A percentile compares a stretch with the other conserved stretches of the same genome.
Conservation (phyloP, 805 yeast genomes). For the Candida peoriensis region DNA sequence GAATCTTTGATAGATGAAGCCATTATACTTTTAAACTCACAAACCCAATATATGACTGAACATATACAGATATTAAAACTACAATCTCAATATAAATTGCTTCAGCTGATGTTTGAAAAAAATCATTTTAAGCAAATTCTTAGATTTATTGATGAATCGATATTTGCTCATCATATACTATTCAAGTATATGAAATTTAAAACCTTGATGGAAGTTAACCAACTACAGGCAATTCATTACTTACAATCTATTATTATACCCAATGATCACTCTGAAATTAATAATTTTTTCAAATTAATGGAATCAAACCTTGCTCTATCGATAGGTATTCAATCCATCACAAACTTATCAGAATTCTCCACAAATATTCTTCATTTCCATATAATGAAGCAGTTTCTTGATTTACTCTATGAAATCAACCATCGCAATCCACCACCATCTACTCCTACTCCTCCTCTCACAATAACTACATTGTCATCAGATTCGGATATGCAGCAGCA, state of each 20-base stretch:
- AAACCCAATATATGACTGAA: too few relatives aligned
- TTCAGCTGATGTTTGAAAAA: conserved; percentile 2
- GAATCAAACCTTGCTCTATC: conserved; percentile 3
- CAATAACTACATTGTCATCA: too few relatives aligned
- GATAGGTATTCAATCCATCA: conserved; percentile 2
- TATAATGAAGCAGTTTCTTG: conserved; percentile 1
- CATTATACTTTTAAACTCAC: conserved; percentile 1
- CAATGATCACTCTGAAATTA: conserved; percentile 3
- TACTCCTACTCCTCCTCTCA: too few relatives aligned
- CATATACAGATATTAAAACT: too few relatives aligned
- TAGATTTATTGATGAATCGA: conserved; percentile 3
- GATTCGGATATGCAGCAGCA: too few relatives aligned
- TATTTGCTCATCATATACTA: conserved; percentile 2
- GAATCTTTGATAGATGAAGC: conserved; percentile 7
- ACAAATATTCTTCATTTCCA: conserved; percentile 1
- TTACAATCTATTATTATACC: conserved; percentile 2
- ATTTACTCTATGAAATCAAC: conserved; percentile 2
- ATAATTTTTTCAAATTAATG: conserved; percentile 5
- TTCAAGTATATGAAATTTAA: conserved; percentile 4
- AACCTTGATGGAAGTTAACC: conserved; percentile 4
- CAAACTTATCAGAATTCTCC: conserved; percentile 1
- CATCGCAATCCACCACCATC: background rate
- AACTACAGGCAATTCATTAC: conserved; percentile 3
- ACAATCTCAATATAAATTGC: conserved; percentile 3
- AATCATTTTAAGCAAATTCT: conserved; percentile 5